These are phyloP conservation scores for Paecilomyces variotii DNA, from an alignment of 2,329 filamentous ascomycete species.

Conservation along the genomic window DNA sequence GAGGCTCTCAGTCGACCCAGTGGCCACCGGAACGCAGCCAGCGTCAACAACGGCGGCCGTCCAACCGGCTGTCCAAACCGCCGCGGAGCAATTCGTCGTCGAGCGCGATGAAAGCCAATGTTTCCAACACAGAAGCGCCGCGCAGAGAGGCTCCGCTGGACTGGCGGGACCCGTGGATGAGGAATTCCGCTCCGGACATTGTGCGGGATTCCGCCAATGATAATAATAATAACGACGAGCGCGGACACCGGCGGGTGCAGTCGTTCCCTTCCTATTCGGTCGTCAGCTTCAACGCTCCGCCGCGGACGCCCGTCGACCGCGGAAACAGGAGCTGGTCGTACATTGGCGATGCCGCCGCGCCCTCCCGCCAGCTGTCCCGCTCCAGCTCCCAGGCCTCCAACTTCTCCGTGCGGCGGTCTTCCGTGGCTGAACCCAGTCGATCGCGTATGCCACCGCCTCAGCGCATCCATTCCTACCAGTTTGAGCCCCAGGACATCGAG, in stretches of 20 bases:
- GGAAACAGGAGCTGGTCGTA: not conserved
- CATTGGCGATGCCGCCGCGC: not conserved
- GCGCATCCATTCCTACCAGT: conserved; percentile 23
- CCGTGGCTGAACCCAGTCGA: conserved; percentile 1
- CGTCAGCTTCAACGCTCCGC: conserved; percentile 2
- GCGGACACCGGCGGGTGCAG: conserved; percentile 9
- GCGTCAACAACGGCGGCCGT: conserved; percentile 23
- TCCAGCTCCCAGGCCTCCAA: conserved; percentile 11
- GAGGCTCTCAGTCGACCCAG: conserved; percentile 26
- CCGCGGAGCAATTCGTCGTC: conserved; percentile 17
- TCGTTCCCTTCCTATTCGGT: conserved; percentile 15
- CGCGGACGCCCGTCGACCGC: not conserved
- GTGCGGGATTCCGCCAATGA: conserved; percentile 3
- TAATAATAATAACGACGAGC: not conserved
- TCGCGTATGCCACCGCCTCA: conserved; percentile 13
- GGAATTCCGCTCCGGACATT: conserved; percentile 14
- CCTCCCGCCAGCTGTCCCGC: not conserved
- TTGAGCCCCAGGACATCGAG: conserved; percentile 15
- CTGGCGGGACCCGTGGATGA: conserved; percentile 31
- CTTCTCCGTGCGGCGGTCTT: conserved; percentile 14
- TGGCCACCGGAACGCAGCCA: conserved; percentile 23
- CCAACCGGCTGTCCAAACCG: conserved; percentile 31
- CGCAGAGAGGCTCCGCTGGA: conserved; percentile 7
- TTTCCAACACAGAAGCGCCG: conserved; percentile 7
- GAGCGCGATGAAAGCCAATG: conserved; percentile 6